Conservation (phyloP, 371 early-diverging fungal species). For the Fennellomyces sp. region DNA sequence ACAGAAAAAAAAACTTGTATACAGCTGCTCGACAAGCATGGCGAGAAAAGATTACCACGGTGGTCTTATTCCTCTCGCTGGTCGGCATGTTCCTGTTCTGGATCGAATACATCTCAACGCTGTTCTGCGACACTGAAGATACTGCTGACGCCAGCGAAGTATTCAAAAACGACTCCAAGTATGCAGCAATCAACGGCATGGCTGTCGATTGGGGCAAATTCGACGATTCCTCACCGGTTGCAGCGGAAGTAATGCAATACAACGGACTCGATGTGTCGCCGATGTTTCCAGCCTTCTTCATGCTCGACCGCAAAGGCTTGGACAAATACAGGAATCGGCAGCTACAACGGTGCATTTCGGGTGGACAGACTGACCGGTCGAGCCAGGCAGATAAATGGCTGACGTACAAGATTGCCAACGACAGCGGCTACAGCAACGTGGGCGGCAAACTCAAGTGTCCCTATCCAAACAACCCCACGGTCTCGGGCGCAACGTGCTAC, state of each 20-base stretch:
- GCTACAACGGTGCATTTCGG: constrained; percentile 30
- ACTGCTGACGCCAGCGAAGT: constrained; percentile 25
- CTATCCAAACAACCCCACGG: constrained; percentile 29
- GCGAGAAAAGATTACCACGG: constrained; percentile 52
- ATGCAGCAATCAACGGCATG: constrained; percentile 40
- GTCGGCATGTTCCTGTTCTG: constrained; percentile 40
- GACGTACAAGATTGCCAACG: constrained; percentile 24
- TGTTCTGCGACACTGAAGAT: constrained; percentile 47
- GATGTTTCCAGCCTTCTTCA: constrained; percentile 47
- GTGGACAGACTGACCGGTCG: constrained; percentile 18
- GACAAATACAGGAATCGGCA: constrained; percentile 24
- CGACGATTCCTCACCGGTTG: constrained; percentile 14
- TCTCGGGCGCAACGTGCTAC: constrained; percentile 46
- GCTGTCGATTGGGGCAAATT: constrained; percentile 38
- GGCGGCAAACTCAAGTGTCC: constrained; percentile 33
- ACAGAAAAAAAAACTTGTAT: not conserved
- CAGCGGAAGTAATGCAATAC: constrained; percentile 33
- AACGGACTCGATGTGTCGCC: constrained; percentile 44
- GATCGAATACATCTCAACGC: constrained; percentile 43
- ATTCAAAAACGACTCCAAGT: constrained; percentile 30
- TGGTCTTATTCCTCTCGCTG: constrained; percentile 25
- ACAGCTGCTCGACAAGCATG: constrained; percentile 45
- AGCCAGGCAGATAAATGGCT: constrained; percentile 41
- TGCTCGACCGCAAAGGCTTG: constrained; percentile 21
- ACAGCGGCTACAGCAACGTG: constrained; percentile 35